Evolutionary conservation across 305 asterid genomes (phyloP).

Genomic region (Solanum hybrid): DNA sequence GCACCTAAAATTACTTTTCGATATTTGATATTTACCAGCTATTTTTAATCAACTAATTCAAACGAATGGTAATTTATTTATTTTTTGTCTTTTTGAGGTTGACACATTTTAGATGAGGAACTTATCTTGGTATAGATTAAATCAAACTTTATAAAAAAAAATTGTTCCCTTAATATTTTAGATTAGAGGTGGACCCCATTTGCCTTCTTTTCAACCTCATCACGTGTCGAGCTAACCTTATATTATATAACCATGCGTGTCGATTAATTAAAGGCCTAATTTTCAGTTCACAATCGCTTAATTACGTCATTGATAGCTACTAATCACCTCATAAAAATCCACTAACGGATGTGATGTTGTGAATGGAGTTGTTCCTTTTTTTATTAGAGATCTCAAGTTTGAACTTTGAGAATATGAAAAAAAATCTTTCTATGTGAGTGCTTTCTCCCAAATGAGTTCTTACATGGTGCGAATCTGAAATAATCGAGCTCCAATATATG

Average conservation of each 20-base stretch:
- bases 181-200: slow-evolving; percentile 40
- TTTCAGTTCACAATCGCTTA: slow-evolving; percentile 28
- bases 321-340: neutral
- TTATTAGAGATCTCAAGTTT: no score
- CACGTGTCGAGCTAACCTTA: slow-evolving; percentile 33
- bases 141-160: slow-evolving; percentile 23
- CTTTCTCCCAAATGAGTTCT: no score
- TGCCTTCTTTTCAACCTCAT: neutral
- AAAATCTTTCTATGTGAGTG: neutral
- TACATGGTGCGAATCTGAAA: no score
- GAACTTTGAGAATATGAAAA: no score
- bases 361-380: no score
- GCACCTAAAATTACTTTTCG: neutral
- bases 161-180: slow-evolving; percentile 6
- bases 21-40: neutral
- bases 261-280: slow-evolving; percentile 45
- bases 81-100: neutral
- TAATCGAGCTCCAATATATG: neutral
- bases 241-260: slow-evolving; percentile 26
- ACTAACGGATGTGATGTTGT: neutral
- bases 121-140: slow-evolving; percentile 24
- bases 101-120: slow-evolving; percentile 11
- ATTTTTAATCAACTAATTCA: neutral
- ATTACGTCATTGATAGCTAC: slow-evolving; percentile 22
- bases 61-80: neutral